These are phyloP conservation scores for Yarrowia yakushimensis DNA, from an alignment of 805 yeast genomes.

Conservation along the genomic window DNA sequence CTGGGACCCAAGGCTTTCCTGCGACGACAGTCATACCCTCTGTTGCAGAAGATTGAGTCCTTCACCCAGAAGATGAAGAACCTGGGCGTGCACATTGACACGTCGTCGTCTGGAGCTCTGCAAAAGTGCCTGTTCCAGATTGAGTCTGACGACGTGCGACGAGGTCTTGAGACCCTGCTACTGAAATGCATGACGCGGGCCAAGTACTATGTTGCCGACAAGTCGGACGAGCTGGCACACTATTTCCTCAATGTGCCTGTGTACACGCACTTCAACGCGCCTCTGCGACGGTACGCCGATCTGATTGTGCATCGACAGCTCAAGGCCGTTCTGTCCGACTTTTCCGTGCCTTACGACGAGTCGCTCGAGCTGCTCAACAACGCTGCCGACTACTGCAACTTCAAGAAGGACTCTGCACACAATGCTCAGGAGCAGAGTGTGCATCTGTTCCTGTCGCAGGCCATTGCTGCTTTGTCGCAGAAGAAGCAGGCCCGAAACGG, in stretches of 20 bases:
- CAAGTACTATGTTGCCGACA: constrained; percentile 45
- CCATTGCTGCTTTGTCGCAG: constrained; percentile 64
- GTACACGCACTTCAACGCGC: constrained; percentile 92
- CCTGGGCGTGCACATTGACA: constrained; percentile 56
- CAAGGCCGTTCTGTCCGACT: constrained; percentile 53
- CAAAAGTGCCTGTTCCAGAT: constrained; percentile 66
- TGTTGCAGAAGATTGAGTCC: constrained; percentile 72
- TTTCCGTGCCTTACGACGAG: constrained; percentile 34
- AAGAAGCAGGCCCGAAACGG: constrained; percentile 38
- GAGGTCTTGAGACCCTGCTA: constrained; percentile 73
- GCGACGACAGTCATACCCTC: constrained; percentile 84
- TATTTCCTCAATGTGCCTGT: constrained; percentile 78
- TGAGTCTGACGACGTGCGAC: constrained; percentile 58
- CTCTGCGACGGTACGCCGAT: constrained; percentile 88
- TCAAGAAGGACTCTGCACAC: constrained; percentile 90
- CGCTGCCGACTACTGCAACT: constrained; percentile 88
- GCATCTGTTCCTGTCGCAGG: constrained; percentile 78
- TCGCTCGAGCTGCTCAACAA: constrained; percentile 60
- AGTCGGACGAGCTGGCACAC: constrained; percentile 72
- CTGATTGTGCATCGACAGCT: constrained; percentile 89
- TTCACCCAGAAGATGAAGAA: constrained; percentile 68
- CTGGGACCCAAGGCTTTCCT: constrained; percentile 79
- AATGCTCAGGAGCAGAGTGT: constrained; percentile 93
- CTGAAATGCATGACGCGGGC: constrained; percentile 82
- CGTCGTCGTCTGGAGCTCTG: constrained; percentile 65